phyloP scores from a whole-genome alignment of 345 rosid species.

The Ceriops decandra region DNA sequence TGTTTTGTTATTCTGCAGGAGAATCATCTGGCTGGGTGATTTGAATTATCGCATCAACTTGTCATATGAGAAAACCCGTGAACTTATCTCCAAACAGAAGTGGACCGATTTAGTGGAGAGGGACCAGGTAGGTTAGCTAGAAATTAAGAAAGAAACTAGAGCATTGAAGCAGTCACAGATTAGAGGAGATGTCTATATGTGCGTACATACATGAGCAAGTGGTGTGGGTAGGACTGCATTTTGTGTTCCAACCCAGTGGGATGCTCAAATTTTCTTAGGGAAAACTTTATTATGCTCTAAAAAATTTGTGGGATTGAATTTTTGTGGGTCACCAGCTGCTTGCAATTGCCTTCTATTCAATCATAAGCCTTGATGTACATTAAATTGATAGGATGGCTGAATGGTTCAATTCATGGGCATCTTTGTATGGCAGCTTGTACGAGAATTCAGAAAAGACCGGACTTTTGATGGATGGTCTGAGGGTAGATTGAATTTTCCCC shows the following conservation, averaged over 20 bases:
- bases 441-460: constrained; percentile 61
- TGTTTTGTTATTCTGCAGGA: constrained; percentile 39
- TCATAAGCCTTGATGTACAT: background rate
- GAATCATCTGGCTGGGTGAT: constrained; percentile 91
- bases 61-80: constrained; percentile 62
- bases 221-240: background rate
- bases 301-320: background rate
- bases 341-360: background rate
- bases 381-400: constrained; percentile 9
- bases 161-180: background rate
- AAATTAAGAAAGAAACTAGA: background rate
- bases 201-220: background rate
- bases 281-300: too few relatives aligned
- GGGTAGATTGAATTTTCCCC: constrained; percentile 64
- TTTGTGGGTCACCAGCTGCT: background rate
- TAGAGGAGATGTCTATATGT: background rate
- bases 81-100: constrained; percentile 55
- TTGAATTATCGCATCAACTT: constrained; percentile 80
- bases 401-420: background rate
- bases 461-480: constrained; percentile 92
- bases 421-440: constrained; percentile 50
- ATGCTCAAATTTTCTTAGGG: too few relatives aligned
- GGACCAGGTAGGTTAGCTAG: constrained; percentile 62
- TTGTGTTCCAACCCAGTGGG: background rate
- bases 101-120: constrained; percentile 65